These are phyloP conservation scores for Cetradonia linearis DNA, from an alignment of 495 filamentous ascomycete species.

Conservation along the genomic window DNA sequence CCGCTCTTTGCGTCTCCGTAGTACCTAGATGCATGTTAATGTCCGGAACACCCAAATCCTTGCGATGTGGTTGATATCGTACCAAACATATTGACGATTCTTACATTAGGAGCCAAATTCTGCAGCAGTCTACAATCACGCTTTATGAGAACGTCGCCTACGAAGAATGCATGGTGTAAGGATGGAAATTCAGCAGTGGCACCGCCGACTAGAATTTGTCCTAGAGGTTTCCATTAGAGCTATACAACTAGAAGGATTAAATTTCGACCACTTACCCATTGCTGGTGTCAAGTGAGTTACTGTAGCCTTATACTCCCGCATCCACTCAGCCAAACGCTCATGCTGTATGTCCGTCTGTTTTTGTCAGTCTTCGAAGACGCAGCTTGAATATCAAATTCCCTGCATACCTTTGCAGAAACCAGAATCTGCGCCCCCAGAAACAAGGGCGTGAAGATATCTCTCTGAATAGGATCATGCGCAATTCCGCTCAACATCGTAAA, in stretches of 20 bases:
- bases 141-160: slow-evolving; percentile 84
- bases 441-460: slow-evolving; percentile 90
- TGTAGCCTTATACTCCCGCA: slow-evolving; percentile 65
- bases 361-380: background rate
- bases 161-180: slow-evolving; percentile 67
- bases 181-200: slow-evolving; percentile 65
- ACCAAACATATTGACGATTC: slow-evolving; percentile 16
- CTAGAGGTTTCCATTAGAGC: no score
- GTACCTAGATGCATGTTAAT: slow-evolving; percentile 31
- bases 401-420: slow-evolving; percentile 26
- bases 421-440: slow-evolving; percentile 32
- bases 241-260: no score
- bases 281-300: slow-evolving; percentile 86
- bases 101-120: slow-evolving; percentile 55
- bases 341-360: slow-evolving; percentile 63
- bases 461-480: slow-evolving; percentile 81
- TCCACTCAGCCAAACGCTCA: slow-evolving; percentile 86
- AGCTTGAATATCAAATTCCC: slow-evolving; percentile 42
- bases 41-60: slow-evolving; percentile 31
- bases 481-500: slow-evolving; percentile 83
- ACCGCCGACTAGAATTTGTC: slow-evolving; percentile 85
- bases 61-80: background rate
- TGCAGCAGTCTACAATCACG: slow-evolving; percentile 75
- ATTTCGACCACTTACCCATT: slow-evolving; percentile 59
- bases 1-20: slow-evolving; percentile 73